phyloP scores from a whole-genome alignment of 2,329 filamentous ascomycete genomes.

The Pseudocercospora musae region DNA sequence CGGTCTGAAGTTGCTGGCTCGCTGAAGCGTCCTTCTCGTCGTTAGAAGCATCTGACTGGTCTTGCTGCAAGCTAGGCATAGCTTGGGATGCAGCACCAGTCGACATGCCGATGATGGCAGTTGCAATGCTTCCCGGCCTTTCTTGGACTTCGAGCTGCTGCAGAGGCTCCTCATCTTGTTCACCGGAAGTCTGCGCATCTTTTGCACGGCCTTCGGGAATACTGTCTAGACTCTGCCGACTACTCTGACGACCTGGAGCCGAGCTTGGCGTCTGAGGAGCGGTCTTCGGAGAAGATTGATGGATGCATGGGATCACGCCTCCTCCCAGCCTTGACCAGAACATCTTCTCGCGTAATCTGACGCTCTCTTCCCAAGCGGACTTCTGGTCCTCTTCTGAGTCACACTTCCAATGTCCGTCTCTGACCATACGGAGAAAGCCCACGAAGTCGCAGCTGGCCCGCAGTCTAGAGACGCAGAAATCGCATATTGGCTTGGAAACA shows the following conservation, averaged over 20 bases:
- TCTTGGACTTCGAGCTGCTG: slow-evolving; percentile 8
- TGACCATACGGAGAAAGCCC: slow-evolving; percentile 84
- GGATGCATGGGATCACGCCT: slow-evolving; percentile 70
- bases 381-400: slow-evolving; percentile 81
- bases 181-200: slow-evolving; percentile 4
- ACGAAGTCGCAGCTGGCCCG: slow-evolving; percentile 90
- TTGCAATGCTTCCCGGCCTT: slow-evolving; percentile 7
- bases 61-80: slow-evolving; percentile 10
- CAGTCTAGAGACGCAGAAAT: slow-evolving; percentile 78
- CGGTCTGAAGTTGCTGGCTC: slow-evolving; percentile 1
- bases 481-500: slow-evolving; percentile 83
- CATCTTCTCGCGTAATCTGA: slow-evolving; percentile 86
- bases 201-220: slow-evolving; percentile 18
- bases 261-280: slow-evolving; percentile 15
- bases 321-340: slow-evolving; percentile 94
- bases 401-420: slow-evolving; percentile 86
- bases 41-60: background rate
- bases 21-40: slow-evolving; percentile 2
- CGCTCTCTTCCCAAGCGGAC: slow-evolving; percentile 90
- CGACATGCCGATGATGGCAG: slow-evolving; percentile 11
- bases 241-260: slow-evolving; percentile 9
- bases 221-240: slow-evolving; percentile 22
- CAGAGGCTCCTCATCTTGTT: background rate
- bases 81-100: slow-evolving; percentile 3
- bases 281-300: slow-evolving; percentile 7